Percentiles rank a stretch among this genome's conserved stretches.
Conservation (phyloP, 768 basidiomycete species). For the Tephrocybe sp. region DNA sequence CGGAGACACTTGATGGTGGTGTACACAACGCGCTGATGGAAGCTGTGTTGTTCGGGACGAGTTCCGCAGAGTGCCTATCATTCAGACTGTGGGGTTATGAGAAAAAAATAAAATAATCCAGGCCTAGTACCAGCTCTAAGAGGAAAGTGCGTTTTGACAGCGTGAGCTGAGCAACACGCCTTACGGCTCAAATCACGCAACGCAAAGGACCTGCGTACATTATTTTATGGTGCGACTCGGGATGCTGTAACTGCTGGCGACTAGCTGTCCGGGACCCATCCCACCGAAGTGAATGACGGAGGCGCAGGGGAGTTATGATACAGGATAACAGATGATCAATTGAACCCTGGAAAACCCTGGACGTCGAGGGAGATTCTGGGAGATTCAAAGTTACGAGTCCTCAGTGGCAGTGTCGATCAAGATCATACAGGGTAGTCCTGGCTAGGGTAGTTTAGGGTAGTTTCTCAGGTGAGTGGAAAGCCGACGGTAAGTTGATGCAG, state of each 20-base stretch:
- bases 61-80: slow-evolving; percentile 10
- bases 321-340: slow-evolving; percentile 8
- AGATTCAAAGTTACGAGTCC: slow-evolving; percentile 4
- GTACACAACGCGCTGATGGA: slow-evolving; percentile 11
- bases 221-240: not conserved
- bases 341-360: slow-evolving; percentile 16
- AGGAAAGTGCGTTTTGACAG: slow-evolving; percentile 8
- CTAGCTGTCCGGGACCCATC: no score
- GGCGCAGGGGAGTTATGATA: slow-evolving; percentile 4
- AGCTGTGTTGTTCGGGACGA: slow-evolving; percentile 3
- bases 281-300: not conserved
- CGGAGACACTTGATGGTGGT: no score
- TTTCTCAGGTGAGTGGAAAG: slow-evolving; percentile 4
- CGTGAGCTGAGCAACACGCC: slow-evolving; percentile 6
- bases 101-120: not conserved
- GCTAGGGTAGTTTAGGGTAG: slow-evolving; percentile 6
- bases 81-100: slow-evolving; percentile 5
- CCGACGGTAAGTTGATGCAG: slow-evolving; percentile 16
- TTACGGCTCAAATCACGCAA: slow-evolving; percentile 1
- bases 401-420: slow-evolving; percentile 20
- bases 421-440: slow-evolving; percentile 9
- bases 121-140: not conserved
- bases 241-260: not conserved
- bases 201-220: slow-evolving; percentile 5
- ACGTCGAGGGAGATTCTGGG: slow-evolving; percentile 9